Percentiles rank a stretch among this genome's conserved stretches.
These are phyloP conservation scores for Thielaviopsis ethacetica DNA, from an alignment of 2,329 filamentous ascomycete species.

Conservation along the genomic window DNA sequence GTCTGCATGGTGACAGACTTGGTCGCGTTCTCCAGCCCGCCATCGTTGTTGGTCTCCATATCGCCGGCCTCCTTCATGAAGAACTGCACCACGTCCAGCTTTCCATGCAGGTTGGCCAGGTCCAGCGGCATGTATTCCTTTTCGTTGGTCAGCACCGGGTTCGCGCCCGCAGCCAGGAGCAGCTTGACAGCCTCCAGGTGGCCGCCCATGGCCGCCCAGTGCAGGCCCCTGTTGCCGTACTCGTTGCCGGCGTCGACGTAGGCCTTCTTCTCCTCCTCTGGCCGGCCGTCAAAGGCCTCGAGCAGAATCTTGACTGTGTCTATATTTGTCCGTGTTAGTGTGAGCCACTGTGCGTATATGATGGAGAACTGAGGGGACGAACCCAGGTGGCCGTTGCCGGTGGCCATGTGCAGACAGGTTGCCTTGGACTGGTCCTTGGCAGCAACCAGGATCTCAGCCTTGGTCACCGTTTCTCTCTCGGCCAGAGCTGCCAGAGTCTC, in stretches of 20 bases:
- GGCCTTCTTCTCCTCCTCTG: conserved; percentile 24
- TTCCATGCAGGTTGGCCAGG: conserved; percentile 53
- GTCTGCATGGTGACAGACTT: conserved; percentile 11
- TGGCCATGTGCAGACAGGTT: conserved; percentile 80
- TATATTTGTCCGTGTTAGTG: conserved; percentile 15
- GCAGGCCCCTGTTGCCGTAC: conserved; percentile 77
- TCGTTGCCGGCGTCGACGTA: conserved; percentile 57
- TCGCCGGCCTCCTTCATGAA: conserved; percentile 33
- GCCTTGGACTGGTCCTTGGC: conserved; percentile 61
- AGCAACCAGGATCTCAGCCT: conserved; percentile 48
- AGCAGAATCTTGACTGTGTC: conserved; percentile 30
- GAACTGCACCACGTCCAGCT: conserved; percentile 47
- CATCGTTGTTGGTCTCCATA: conserved; percentile 29
- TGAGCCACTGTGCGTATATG: neutral
- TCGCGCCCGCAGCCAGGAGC: conserved; percentile 55
- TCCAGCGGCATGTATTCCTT: conserved; percentile 71
- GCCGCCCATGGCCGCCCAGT: conserved; percentile 86
- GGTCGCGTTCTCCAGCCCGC: conserved; percentile 17
- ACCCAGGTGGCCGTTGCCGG: conserved; percentile 79
- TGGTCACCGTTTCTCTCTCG: conserved; percentile 39
- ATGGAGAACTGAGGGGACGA: conserved; percentile 13
- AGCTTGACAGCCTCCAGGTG: conserved; percentile 67
- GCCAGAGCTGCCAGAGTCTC: conserved; percentile 41
- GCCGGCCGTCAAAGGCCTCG: conserved; percentile 24
- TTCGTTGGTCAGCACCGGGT: conserved; percentile 62